These are phyloP conservation scores for Neonectria sp. DNA, from an alignment of 2,329 filamentous ascomycete genomes.

Conservation along the genomic window DNA sequence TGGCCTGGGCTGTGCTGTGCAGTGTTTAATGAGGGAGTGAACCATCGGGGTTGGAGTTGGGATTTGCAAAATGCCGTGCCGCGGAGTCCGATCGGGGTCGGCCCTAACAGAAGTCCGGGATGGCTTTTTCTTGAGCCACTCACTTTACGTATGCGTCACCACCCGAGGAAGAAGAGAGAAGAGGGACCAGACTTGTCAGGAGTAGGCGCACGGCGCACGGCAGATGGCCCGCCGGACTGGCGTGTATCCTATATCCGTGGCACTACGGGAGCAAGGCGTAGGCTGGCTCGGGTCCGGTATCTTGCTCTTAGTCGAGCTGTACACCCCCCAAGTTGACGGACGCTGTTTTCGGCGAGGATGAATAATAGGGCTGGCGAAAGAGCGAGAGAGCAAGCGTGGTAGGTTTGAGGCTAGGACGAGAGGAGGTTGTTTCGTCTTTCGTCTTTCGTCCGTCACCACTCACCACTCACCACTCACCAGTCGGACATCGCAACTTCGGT, in stretches of 20 bases:
- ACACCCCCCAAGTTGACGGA: neutral
- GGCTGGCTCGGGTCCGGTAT: neutral
- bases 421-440: neutral
- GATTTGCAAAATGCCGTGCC: constrained; percentile 28
- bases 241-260: constrained; percentile 38
- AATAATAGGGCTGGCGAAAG: neutral
- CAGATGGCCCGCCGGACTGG: constrained; percentile 31
- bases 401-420: constrained; percentile 6
- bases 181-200: too few species aligned
- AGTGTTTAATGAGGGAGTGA: constrained; percentile 9
- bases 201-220: neutral
- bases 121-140: constrained; percentile 4
- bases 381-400: neutral
- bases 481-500: neutral
- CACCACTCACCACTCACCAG: neutral
- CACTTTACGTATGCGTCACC: constrained; percentile 14
- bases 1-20: constrained; percentile 11
- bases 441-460: neutral
- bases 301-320: neutral
- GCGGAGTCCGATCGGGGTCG: constrained; percentile 48
- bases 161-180: neutral
- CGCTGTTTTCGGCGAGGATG: neutral
- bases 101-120: constrained; percentile 44
- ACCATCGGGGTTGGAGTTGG: constrained; percentile 6
- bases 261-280: constrained; percentile 11